phyloP scores from a whole-genome alignment of 768 basidiomycete species.

The Trichaptum fuscoviolaceum region DNA sequence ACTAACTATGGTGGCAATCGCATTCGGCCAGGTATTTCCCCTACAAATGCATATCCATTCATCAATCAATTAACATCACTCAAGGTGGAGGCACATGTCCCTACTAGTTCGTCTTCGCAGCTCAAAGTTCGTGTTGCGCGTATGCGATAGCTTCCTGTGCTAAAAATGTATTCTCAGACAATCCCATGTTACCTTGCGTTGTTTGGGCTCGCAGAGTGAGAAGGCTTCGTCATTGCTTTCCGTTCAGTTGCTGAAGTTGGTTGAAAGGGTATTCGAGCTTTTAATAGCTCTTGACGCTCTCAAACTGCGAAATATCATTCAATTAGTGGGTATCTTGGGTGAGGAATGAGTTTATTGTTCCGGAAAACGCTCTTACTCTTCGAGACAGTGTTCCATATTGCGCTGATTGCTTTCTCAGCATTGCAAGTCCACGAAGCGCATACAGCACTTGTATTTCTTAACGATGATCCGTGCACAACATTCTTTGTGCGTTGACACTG shows the following conservation, averaged over 20 bases:
- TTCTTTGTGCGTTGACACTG: conserved; percentile 34
- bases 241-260: conserved; percentile 8
- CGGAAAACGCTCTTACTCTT: conserved; percentile 1
- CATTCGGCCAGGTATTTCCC: conserved; percentile 47
- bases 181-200: conserved; percentile 81
- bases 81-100: conserved; percentile 5
- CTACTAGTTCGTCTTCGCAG: background rate
- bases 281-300: conserved; percentile 83
- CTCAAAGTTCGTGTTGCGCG: background rate
- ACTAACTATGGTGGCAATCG: conserved; percentile 66
- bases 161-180: conserved; percentile 39
- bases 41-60: background rate
- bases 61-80: background rate
- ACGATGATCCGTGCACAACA: conserved; percentile 30
- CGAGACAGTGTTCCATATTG: conserved; percentile 62
- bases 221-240: conserved; percentile 8
- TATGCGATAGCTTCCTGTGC: background rate
- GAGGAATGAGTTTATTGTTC: conserved; percentile 17
- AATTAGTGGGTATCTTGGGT: conserved; percentile 71
- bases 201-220: conserved; percentile 78
- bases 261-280: conserved; percentile 65
- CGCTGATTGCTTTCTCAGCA: conserved; percentile 66
- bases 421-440: conserved; percentile 77
- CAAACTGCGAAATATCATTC: conserved; percentile 70
- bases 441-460: conserved; percentile 42